phyloP scores from a whole-genome alignment of 1,284 basidiomycete genomes.

The Pascua sp. region DNA sequence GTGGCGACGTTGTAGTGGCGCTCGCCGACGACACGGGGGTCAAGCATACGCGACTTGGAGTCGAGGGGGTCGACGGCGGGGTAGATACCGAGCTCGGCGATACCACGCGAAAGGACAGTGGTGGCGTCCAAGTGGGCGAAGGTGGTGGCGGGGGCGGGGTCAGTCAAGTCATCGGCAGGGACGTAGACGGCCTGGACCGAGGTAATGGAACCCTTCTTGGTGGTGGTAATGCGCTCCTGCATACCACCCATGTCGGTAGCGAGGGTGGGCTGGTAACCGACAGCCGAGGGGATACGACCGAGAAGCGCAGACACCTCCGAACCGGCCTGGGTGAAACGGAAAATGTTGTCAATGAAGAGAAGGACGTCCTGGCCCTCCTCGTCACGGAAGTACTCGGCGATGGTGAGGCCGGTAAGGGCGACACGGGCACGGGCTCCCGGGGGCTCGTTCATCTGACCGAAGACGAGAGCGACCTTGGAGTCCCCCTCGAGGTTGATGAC shows the following conservation, averaged over 20 bases:
- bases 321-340: conserved; percentile 99
- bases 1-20: conserved; percentile 97
- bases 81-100: conserved; percentile 99
- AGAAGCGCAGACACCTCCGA: conserved; percentile 99
- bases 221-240: conserved; percentile 99
- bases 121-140: conserved; percentile 99
- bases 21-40: conserved; percentile 89
- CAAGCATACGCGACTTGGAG: conserved; percentile 99
- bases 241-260: conserved; percentile 99
- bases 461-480: conserved; percentile 99
- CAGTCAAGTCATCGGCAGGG: conserved; percentile 99
- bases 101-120: conserved; percentile 96
- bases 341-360: conserved; percentile 99
- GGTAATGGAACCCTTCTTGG: conserved; percentile 99
- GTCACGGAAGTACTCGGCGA: conserved; percentile 99
- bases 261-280: conserved; percentile 99
- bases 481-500: conserved; percentile 99
- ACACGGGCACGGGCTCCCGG: conserved; percentile 99
- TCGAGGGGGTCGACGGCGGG: conserved; percentile 98
- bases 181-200: conserved; percentile 99
- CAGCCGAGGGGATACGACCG: conserved; percentile 99
- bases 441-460: conserved; percentile 99
- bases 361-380: conserved; percentile 99
- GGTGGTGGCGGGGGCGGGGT: conserved; percentile 97
- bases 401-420: conserved; percentile 95